Evolutionary conservation across 345 rosid genomes (phyloP).

Genomic region (Bruguiera sexangula): DNA sequence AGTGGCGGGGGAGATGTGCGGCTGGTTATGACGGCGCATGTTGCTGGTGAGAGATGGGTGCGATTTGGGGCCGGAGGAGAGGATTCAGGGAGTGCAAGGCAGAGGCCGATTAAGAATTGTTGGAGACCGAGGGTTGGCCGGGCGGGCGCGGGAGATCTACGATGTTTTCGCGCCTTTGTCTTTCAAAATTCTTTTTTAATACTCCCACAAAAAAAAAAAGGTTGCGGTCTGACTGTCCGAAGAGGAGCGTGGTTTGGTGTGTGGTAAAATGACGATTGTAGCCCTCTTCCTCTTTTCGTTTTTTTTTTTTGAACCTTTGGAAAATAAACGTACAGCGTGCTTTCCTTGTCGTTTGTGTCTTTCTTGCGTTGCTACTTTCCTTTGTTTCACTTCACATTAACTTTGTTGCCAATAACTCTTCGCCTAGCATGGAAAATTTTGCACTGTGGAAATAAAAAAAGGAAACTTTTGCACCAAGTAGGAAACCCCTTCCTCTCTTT

Average conservation of each 20-base stretch:
- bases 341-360: too few relatives aligned
- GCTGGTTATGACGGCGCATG: slow-evolving; percentile 28
- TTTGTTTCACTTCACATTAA: too few relatives aligned
- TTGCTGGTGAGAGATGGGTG: slow-evolving; percentile 19
- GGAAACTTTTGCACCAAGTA: too few relatives aligned
- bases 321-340: too few relatives aligned
- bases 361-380: too few relatives aligned
- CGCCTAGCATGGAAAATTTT: too few relatives aligned
- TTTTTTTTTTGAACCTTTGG: too few relatives aligned
- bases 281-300: neutral
- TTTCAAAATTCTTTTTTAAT: slow-evolving; percentile 2
- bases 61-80: neutral
- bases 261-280: neutral
- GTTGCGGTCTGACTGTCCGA: too few relatives aligned
- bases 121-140: slow-evolving; percentile 18
- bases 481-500: too few relatives aligned
- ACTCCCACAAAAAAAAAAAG: neutral
- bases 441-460: too few relatives aligned
- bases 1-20: slow-evolving; percentile 52
- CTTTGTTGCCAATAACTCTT: too few relatives aligned
- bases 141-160: slow-evolving; percentile 62
- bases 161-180: slow-evolving; percentile 65
- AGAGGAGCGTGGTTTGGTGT: neutral
- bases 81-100: neutral
- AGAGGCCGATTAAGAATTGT: too few relatives aligned